A percentile compares a stretch with the other conserved stretches of the same genome.
Evolutionary conservation across 805 yeast species (phyloP).

Genomic region (Saccharomycopsis fibuligera): DNA sequence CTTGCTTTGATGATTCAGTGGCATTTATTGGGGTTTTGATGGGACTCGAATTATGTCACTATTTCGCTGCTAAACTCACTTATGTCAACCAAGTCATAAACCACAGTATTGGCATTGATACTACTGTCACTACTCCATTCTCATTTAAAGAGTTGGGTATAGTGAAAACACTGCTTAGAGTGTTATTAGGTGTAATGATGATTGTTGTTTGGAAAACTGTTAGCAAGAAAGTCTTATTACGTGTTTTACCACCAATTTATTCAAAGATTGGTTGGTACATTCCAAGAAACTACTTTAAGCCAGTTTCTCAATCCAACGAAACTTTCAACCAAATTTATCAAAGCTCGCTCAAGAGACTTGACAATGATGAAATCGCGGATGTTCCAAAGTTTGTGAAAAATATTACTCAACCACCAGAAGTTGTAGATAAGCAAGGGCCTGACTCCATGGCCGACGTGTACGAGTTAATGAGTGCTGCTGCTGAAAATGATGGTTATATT

Average conservation of each 20-base stretch:
- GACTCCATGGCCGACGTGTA: neutral
- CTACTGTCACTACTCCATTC: constrained; percentile 37
- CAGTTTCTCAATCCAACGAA: constrained; percentile 30
- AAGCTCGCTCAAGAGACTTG: constrained; percentile 8
- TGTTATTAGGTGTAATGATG: constrained; percentile 52
- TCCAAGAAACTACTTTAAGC: constrained; percentile 34
- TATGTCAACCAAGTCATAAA: constrained; percentile 21
- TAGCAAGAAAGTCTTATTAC: constrained; percentile 61
- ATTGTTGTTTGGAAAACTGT: constrained; percentile 70
- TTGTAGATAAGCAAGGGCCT: constrained; percentile 13
- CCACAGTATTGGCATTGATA: constrained; percentile 21
- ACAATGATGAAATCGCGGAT: constrained; percentile 13
- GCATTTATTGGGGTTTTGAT: constrained; percentile 85
- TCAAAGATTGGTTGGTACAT: constrained; percentile 32
- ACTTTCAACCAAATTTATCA: constrained; percentile 23
- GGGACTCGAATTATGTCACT: constrained; percentile 65
- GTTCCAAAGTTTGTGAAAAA: constrained; percentile 1
- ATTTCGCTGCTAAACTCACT: constrained; percentile 33
- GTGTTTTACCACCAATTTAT: constrained; percentile 55
- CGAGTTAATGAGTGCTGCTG: neutral
- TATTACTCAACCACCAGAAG: constrained; percentile 8
- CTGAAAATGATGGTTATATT: neutral
- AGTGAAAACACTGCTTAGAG: constrained; percentile 37
- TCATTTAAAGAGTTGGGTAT: constrained; percentile 38
- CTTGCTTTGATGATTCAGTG: constrained; percentile 92